These are phyloP conservation scores for Ceriops zippeliana DNA, from an alignment of 345 rosid genomes.

Conservation along the genomic window DNA sequence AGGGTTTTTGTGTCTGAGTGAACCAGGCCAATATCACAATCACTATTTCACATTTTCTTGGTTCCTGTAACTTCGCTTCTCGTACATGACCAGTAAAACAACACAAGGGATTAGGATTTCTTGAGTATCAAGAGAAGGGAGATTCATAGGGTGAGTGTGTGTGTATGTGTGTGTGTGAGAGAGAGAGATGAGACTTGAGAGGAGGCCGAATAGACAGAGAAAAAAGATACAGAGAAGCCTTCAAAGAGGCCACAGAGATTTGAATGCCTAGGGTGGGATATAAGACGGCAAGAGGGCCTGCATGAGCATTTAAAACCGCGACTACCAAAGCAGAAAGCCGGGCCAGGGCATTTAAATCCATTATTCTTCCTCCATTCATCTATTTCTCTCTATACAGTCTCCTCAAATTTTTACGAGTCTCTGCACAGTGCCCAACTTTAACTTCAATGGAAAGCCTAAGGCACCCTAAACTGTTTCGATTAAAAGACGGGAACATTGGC, in stretches of 20 bases:
- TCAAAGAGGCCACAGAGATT: background rate
- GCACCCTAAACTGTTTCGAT: background rate
- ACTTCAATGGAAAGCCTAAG: background rate
- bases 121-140: background rate
- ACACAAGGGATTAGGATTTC: background rate
- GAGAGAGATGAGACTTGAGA: too few species aligned
- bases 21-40: slow-evolving; percentile 92
- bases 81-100: background rate
- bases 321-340: slow-evolving; percentile 74
- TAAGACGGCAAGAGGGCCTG: slow-evolving; percentile 41
- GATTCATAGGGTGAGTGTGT: background rate
- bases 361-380: slow-evolving; percentile 20
- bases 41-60: slow-evolving; percentile 29
- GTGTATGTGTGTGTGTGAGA: background rate
- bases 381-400: slow-evolving; percentile 7
- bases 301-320: slow-evolving; percentile 60
- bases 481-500: background rate
- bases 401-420: background rate
- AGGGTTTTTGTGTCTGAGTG: slow-evolving; percentile 53
- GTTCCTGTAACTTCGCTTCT: background rate
- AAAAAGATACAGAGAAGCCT: too few species aligned
- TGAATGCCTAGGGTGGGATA: slow-evolving; percentile 47
- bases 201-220: too few species aligned
- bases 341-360: slow-evolving; percentile 56
- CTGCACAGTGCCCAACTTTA: background rate